Conservation (phyloP, 2,329 filamentous ascomycete genomes). For the Xylariaceae sp. region DNA sequence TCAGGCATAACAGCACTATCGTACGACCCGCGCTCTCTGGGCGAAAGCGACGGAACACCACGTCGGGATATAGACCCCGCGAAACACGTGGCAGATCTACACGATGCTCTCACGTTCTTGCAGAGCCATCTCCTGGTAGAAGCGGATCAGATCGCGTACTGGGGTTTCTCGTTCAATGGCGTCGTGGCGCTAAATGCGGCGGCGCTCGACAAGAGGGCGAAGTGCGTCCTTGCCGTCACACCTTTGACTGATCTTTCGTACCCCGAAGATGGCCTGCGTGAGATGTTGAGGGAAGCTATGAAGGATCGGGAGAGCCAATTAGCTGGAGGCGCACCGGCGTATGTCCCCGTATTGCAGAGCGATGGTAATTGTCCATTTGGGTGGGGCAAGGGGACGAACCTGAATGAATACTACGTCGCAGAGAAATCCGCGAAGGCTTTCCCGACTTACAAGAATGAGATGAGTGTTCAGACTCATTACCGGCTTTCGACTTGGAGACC, state of each 20-base stretch:
- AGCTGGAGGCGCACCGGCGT: slow-evolving; percentile 1
- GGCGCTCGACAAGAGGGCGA: slow-evolving; percentile 18
- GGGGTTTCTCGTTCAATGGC: slow-evolving; percentile 24
- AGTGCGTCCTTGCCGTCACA: not conserved
- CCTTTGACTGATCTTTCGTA: slow-evolving; percentile 1
- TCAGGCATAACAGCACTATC: not conserved
- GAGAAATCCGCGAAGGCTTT: not conserved
- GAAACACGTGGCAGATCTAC: not conserved
- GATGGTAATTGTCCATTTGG: not conserved
- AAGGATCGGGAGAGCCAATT: slow-evolving; percentile 14
- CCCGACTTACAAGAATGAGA: not conserved
- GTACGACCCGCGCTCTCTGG: slow-evolving; percentile 1
- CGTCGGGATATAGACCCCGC: slow-evolving; percentile 3
- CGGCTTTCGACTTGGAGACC: slow-evolving; percentile 24
- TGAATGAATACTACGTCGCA: not conserved
- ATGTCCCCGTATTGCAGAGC: not conserved
- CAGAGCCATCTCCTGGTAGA: not conserved
- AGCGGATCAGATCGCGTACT: slow-evolving; percentile 3
- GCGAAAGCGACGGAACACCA: not conserved
- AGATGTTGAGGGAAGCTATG: slow-evolving; percentile 17
- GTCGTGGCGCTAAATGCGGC: slow-evolving; percentile 11
- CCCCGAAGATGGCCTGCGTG: slow-evolving; percentile 8
- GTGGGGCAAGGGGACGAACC: not conserved
- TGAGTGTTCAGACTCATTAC: slow-evolving; percentile 14
- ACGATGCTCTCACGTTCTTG: slow-evolving; percentile 5